Evolutionary conservation across 108 stramenopile species (phyloP), one percentile per base, ranked within the genome.

Genomic region (Nitzschia sp.): DNA sequence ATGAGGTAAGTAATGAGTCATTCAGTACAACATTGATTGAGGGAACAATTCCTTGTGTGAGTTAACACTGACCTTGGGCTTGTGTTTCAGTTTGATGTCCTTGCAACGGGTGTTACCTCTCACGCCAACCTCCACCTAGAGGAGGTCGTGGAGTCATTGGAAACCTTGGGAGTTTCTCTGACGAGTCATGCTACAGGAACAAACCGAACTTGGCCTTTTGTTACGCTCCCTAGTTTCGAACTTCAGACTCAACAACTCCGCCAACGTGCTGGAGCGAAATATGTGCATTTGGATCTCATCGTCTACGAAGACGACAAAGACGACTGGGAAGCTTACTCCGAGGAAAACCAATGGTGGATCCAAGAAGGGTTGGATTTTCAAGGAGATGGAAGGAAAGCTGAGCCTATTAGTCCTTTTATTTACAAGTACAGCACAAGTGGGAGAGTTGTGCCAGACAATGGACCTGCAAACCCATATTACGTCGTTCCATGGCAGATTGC

Each of bases 151-250:
- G 29, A 34, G 29, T 34, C 29, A 3, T 34, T 34, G 29, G 29
- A 34, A 34, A 34, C 29, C 29, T 34, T 34, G 29, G 29, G 29
- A 34, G 29, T 34, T 34, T 34, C 29, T 34, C 29, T 34, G 29
- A 34, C 29, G 5, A 34, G 29, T 5, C 29, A 34, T 5, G 29
- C 29, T 1, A 5, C 29, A 3, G 29, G 29, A 34, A 34, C 29
- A 34, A 34, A 34, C 29, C 29, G 46, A 20, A 75, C 50, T 38
- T 75, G 69, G 42, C 74, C 74, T 2, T 65, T 65, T 65, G 50
- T 65, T n/a, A 65, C 64, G 0, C 11, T 53, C 26, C 64, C 64
- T 7, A 51, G 52, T 25, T 65, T 53, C 25, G 51, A 34, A 10
- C 9, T 51, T 15, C 34, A 65, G 10, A 51, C 51, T 11, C 50